A percentile compares a stretch with the other conserved stretches of the same genome.
Conservation (phyloP, 2,329 filamentous ascomycete species). For the Penicillium janthinellum region DNA sequence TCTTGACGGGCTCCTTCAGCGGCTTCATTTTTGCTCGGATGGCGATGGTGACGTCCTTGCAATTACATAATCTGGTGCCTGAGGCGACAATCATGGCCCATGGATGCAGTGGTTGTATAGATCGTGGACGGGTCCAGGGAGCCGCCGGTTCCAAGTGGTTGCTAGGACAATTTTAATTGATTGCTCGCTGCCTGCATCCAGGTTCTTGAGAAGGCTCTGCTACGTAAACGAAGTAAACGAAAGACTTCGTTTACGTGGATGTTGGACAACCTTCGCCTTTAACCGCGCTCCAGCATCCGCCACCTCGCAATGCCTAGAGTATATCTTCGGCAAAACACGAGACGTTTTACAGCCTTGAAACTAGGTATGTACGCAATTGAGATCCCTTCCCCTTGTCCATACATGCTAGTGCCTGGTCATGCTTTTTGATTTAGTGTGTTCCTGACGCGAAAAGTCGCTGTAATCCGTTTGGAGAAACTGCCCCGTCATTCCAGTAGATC, state of each 20-base stretch:
- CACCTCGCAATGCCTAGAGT: not conserved
- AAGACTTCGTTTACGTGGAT: not conserved
- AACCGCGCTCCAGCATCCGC: not conserved
- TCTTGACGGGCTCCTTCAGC: not conserved
- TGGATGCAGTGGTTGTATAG: not conserved
- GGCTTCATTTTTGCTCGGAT: conserved; percentile 1
- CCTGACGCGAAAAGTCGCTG: not conserved
- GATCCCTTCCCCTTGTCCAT: too few species aligned
- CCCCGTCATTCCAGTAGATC: not conserved
- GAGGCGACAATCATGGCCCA: conserved; percentile 1
- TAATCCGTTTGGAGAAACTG: not conserved
- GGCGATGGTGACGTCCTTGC: conserved; percentile 56
- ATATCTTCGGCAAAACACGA: not conserved
- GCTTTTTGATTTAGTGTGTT: not conserved
- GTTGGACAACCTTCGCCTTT: not conserved
- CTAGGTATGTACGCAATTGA: not conserved
- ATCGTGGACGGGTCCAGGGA: not conserved
- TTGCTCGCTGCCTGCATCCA: not conserved
- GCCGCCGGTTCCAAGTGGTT: not conserved
- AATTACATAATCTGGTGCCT: conserved; percentile 7
- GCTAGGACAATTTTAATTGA: not conserved
- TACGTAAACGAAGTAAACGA: not conserved
- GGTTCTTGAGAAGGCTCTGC: not conserved
- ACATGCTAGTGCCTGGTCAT: not conserved
- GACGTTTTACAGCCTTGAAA: not conserved